These are phyloP conservation scores for Cymbopogon citratus DNA, from an alignment of 176 grass and related monocot species.

Conservation along the genomic window DNA sequence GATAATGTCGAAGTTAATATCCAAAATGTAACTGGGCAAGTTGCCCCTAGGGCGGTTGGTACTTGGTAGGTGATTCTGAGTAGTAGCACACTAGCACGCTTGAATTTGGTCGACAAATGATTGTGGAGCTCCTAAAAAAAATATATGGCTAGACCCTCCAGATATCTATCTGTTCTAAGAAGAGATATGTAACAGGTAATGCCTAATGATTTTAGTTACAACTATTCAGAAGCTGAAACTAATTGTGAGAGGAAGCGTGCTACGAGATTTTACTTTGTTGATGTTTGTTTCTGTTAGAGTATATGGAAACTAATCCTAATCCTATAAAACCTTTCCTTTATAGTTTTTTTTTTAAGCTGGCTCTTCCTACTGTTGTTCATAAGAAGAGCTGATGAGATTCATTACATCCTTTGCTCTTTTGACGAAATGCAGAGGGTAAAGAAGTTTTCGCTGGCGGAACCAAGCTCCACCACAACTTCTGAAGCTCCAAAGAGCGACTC, in stretches of 20 bases:
- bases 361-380: neutral
- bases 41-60: neutral
- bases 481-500: constrained; percentile 38
- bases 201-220: neutral
- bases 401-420: constrained; percentile 4
- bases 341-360: neutral
- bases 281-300: neutral
- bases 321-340: neutral
- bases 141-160: neutral
- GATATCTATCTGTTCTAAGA: neutral
- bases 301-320: neutral
- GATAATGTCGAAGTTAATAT: neutral
- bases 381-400: neutral
- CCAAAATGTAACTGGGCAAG: neutral
- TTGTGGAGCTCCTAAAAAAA: neutral
- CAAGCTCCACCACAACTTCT: constrained; percentile 20
- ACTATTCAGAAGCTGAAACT: neutral
- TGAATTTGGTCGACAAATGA: neutral
- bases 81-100: neutral
- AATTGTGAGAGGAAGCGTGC: too few relatives aligned
- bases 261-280: neutral
- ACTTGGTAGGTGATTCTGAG: neutral
- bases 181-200: neutral
- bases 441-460: constrained; percentile 68
- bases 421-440: constrained; percentile 56